Conservation (phyloP, 2,329 filamentous ascomycete species). For the Aspergillus piperis region DNA sequence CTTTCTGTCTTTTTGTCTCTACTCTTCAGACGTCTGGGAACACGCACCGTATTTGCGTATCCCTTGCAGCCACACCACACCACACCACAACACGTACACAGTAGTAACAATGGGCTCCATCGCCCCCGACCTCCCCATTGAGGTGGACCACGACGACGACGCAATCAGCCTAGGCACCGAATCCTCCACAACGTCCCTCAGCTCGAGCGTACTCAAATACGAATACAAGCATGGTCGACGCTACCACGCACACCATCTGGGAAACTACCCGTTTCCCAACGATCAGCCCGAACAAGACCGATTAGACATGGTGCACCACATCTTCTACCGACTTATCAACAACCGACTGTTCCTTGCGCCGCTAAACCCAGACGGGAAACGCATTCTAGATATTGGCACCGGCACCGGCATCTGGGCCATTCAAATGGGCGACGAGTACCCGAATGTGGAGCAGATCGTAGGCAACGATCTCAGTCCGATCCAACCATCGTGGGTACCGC, state of each 20-base stretch:
- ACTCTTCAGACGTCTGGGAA: too few relatives aligned
- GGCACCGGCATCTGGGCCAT: constrained; percentile 40
- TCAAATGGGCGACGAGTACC: constrained; percentile 39
- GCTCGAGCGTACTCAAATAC: constrained; percentile 15
- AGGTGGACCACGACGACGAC: constrained; percentile 10
- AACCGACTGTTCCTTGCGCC: constrained; percentile 42
- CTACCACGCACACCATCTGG: constrained; percentile 31
- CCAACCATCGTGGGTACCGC: constrained; percentile 40
- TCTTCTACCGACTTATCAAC: constrained; percentile 40
- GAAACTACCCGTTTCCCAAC: constrained; percentile 38
- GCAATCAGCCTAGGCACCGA: neutral
- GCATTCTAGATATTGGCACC: constrained; percentile 44
- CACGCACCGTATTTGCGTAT: too few relatives aligned
- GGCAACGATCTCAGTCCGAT: constrained; percentile 52
- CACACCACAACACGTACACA: neutral
- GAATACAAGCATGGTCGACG: constrained; percentile 27
- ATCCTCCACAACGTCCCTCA: constrained; percentile 11
- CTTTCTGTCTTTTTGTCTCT: too few relatives aligned
- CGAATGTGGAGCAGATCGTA: constrained; percentile 41
- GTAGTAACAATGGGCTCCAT: neutral
- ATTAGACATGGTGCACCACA: constrained; percentile 39
- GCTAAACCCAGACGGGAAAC: constrained; percentile 29
- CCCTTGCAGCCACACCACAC: neutral
- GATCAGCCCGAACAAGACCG: constrained; percentile 40
- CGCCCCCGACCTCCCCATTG: neutral